Base-by-base conservation (phyloP, 352 stramenopile species). In the Aphanomyces stellatus region DNA sequence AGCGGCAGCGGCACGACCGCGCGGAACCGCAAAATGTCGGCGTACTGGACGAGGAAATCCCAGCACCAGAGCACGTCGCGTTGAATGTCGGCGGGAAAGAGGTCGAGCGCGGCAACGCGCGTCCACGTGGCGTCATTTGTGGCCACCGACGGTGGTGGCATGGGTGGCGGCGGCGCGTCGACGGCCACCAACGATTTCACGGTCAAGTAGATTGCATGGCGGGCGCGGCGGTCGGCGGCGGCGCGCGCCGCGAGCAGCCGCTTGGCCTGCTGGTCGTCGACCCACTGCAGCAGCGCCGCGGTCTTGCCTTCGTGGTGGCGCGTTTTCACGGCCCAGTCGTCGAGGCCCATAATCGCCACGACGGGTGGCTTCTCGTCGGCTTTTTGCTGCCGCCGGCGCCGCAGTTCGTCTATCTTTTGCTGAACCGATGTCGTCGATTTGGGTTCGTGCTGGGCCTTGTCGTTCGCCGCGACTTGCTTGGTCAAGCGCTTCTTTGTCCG, bases 31-130 rank as follows among this genome's bases (percentile, higher is more conserved):
- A 67, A 46, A 0, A 60, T 27, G 37, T 67, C 60, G 4, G 60
- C 60, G 34, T 59, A 67, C 31, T 67, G 60, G 34, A 25, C 51
- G 2, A 67, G 51, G 33, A 56, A 67, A 33, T 67, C 60, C 60
- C 60, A 67, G 11, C 48, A 33, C 60, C 60, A 67, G 40, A 67
- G 25, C 60, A 67, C 11, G 15, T 67, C 28, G 22, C 41, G n/a
- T 28, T 67, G 60, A 24, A 67, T 22, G 4, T 43, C 43, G 22
- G 60, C n/a, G 22, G 25, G 11, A 42, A 60, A 67, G 24, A 41
- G 33, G 8, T 13, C 24, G 28, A 67, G 33, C 10, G 48, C 24
- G 13, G 48, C 30, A 4, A 67, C 17, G 4, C 34, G 60, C 4
- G 33, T 59, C 60, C 60, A 63, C 7, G 28, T 63, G 6, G 34